Base-by-base conservation (phyloP, 1,284 basidiomycete genomes). In the Cerioporus squamosus region DNA sequence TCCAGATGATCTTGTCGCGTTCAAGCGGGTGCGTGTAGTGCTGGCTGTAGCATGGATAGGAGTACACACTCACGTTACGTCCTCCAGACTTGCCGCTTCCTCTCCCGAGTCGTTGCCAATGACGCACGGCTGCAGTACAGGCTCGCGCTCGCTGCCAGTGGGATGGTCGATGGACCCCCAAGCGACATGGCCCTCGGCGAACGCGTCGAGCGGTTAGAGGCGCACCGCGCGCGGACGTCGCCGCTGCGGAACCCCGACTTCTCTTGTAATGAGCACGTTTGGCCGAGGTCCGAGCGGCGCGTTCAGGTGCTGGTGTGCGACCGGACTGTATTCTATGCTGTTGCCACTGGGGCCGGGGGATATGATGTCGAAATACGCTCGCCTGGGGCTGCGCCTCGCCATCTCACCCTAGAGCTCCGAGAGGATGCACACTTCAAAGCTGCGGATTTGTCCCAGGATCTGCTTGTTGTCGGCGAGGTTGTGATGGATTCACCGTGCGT, bases 251-350 rank as follows among this genome's bases (percentile, higher is more conserved):
- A 36, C 24, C 9, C 31, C 31, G 31, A 18, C 5, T 49, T 44
- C 23, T 23, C 29, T n/a, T 17, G 18, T 46, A 42, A 50, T 5
- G 47, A 48, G 42, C 22, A 43, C 31, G 8, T 23, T 2, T 55
- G 54, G 54, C 10, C 46, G 29, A 40, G 15, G 2, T 17, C 18
- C 31, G 48, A 50, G 12, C 29, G 7, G 17, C 47, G 20, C 42
- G 42, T 50, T 10, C 55, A 56, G 31, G 55, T 51, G 43, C 43
- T 56, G 15, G 48, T 44, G 26, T 56, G 43, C 26, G 55, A 51
- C 4, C 33, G 55, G 3, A 51, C 55, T 22, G 44, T 52, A 12
- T 17, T 52, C 22, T 52, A 47, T 18, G 56, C 56, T 7, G 45
- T 17, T 23, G 15, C 44, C 20, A 24, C 20, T 24, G 33, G 23